These are phyloP conservation scores for Leishmania lainsoni DNA, from an alignment of 208 protist species.

Conservation along the genomic window DNA sequence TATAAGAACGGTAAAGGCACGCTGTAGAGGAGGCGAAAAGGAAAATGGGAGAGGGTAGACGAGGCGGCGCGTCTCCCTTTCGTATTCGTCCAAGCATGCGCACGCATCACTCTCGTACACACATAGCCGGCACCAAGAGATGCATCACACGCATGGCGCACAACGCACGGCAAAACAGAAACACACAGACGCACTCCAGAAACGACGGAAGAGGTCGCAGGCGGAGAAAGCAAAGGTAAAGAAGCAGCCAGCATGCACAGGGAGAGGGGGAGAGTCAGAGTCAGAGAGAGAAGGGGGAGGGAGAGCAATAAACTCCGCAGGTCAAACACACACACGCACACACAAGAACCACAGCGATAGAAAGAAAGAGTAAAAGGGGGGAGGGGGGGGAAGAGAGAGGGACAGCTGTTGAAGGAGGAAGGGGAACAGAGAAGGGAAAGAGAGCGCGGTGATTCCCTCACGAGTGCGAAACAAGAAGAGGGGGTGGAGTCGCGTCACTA, in stretches of 20 bases:
- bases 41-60: too few species aligned
- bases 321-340: not conserved
- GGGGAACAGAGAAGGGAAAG: not conserved
- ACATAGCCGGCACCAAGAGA: too few species aligned
- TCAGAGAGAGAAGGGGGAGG: not conserved
- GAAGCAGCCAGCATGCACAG: slow-evolving; percentile 1
- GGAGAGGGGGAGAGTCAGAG: not conserved
- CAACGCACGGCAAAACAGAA: too few species aligned
- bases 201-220: not conserved
- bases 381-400: not conserved
- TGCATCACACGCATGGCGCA: too few species aligned
- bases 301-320: not conserved
- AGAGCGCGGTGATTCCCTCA: not conserved
- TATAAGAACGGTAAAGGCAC: too few species aligned
- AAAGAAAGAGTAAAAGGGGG: not conserved
- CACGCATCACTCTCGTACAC: too few species aligned
- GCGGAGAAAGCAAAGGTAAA: not conserved
- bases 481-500: too few species aligned
- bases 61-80: too few species aligned
- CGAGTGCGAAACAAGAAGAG: too few species aligned
- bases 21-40: too few species aligned
- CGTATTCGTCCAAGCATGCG: too few species aligned
- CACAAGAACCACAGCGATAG: not conserved
- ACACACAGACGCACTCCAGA: not conserved
- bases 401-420: not conserved